Percentiles rank a stretch among this genome's conserved stretches.
phyloP scores from a whole-genome alignment of 805 yeast genomes.

The Metschnikowia cubensis region DNA sequence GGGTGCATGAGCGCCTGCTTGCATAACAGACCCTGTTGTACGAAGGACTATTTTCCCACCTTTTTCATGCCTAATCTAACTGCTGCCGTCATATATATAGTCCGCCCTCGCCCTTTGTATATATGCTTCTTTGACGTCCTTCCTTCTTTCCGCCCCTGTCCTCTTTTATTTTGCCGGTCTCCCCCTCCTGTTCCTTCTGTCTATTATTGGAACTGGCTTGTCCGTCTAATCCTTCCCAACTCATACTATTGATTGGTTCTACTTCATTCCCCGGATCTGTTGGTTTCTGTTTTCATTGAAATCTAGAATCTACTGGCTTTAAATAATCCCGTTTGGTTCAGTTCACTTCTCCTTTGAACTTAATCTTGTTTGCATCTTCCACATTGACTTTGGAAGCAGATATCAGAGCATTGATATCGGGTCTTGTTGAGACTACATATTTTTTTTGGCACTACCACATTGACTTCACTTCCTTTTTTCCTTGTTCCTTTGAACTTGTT shows the following conservation, averaged over 20 bases:
- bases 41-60: neutral
- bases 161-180: neutral
- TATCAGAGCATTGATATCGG: too few species aligned
- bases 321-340: too few species aligned
- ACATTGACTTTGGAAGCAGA: neutral
- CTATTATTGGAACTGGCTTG: neutral
- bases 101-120: neutral
- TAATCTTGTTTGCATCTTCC: neutral
- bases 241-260: too few species aligned
- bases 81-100: constrained; percentile 3
- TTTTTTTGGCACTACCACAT: too few species aligned
- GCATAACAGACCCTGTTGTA: constrained; percentile 3
- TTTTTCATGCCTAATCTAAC: constrained; percentile 3
- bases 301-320: too few species aligned
- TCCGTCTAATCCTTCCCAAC: neutral
- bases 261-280: too few species aligned
- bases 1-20: constrained; percentile 1
- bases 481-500: too few species aligned
- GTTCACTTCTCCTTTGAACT: too few species aligned
- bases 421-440: too few species aligned
- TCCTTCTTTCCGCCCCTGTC: neutral
- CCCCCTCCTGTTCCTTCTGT: neutral
- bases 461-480: too few species aligned
- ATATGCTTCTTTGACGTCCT: neutral
- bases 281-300: too few species aligned